phyloP scores from a whole-genome alignment of 2,329 filamentous ascomycete genomes.

The Ophiocordyceps camponoti-saundersi region DNA sequence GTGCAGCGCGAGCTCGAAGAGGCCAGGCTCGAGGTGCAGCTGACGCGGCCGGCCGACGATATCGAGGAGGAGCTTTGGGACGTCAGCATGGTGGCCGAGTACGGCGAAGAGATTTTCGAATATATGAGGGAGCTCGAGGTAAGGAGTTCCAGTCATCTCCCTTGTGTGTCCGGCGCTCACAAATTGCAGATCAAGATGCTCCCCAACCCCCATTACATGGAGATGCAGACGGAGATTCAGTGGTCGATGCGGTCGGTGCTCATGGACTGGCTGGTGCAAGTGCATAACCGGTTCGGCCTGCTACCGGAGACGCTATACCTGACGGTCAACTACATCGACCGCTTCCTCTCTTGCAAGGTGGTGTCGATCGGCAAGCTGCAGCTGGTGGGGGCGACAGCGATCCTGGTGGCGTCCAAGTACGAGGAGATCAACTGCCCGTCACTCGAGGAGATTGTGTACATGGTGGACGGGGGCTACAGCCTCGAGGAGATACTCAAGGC shows the following conservation, averaged over 20 bases:
- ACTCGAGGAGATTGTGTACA: constrained; percentile 88
- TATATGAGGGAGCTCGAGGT: constrained; percentile 88
- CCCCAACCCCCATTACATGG: constrained; percentile 90
- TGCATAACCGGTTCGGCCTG: constrained; percentile 79
- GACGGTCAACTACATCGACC: constrained; percentile 91
- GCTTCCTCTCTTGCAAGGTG: constrained; percentile 86
- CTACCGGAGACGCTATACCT: constrained; percentile 92
- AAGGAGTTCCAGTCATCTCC: constrained; percentile 10
- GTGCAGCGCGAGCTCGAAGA: constrained; percentile 55
- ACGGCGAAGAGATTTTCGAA: constrained; percentile 84
- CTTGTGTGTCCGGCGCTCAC: neutral
- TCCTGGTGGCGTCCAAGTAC: constrained; percentile 93
- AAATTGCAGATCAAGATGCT: constrained; percentile 50
- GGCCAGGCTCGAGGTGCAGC: constrained; percentile 49
- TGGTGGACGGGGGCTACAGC: constrained; percentile 87
- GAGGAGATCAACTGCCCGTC: constrained; percentile 98
- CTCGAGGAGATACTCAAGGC: constrained; percentile 90
- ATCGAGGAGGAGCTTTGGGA: constrained; percentile 83
- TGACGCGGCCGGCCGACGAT: constrained; percentile 53
- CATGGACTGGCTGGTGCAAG: constrained; percentile 96
- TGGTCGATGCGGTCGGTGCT: constrained; percentile 97
- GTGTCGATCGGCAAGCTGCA: constrained; percentile 92
- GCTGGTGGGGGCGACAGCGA: constrained; percentile 85
- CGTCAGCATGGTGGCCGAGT: constrained; percentile 94
- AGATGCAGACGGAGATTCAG: constrained; percentile 88